Evolutionary conservation across 2,329 filamentous ascomycete species (phyloP), one percentile per base, ranked within the genome.

Genomic region (Chrysoporthe puriensis): DNA sequence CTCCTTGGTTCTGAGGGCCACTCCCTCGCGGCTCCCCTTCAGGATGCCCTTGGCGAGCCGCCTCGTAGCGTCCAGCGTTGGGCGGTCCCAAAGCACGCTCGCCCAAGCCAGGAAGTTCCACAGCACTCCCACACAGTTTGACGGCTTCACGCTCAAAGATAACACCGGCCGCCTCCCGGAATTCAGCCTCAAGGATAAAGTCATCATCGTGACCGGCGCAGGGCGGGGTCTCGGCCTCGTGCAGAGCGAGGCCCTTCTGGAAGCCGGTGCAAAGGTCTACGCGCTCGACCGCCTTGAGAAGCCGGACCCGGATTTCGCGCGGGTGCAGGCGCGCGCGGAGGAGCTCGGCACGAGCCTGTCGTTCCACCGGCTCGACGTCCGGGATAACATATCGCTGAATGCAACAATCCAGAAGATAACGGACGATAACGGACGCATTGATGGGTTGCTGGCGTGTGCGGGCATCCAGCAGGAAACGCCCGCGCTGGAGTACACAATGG

Each of bases 401-500:
- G 82, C 81, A 54, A 85, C 91, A 63, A 83, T 96, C 60, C 83
- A 85, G 71, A 83, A 81, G 13, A 96, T 97, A 71, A 92, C 88
- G 18, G 83, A 88, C 62, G 80, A 86, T 68, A 87, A 93, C 71
- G 90, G 90, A 6, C 87, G 91, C 18, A 79, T 97, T 70, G 93
- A 97, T 75, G 94, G 94, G 0, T 80, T 97, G 66, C 88, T 97
- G 60, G 87, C 87, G 2, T 86, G 86, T 1, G 87, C 88, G 0
- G 88, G 87, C 6, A 91, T 93, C 73, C 92, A 97, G 79, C 91
- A 96, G 78, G 93, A 96, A 80, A 93, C 89, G 0, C 80, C 92
- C 0, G 93, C 94, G 1, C 82, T 97, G 65, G 93, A 97, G 61
- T 96, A 97, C 76, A 86, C 87, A 34, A 88, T 91, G 32, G 84